Evolutionary conservation across 495 filamentous ascomycete genomes (phyloP), one percentile per base, ranked within the genome.

Genomic region (Chaetomidium leptoderma): DNA sequence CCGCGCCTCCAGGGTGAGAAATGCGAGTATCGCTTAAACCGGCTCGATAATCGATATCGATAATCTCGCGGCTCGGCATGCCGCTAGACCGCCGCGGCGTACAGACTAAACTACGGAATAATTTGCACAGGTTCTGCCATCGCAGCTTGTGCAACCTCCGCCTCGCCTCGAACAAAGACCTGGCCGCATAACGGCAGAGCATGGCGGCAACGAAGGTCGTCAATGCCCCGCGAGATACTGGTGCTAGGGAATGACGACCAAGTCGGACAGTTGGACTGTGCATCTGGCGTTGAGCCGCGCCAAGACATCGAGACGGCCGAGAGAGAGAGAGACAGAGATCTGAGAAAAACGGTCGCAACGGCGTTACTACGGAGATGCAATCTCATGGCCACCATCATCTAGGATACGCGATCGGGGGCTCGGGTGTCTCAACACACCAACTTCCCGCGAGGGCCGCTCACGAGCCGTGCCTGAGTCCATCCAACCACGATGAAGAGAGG

Each of bases 401-500:
- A 46, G 24, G 24, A 13, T 6, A 46, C 14, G 56, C 55, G 53
- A 63, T 63, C 61, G 53, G 51, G 46, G 40, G 26, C 10, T 14
- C 14, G 49, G 29, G 33, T 19, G n/a, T 54, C 40, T 50, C 30
- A 19, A 11, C 26, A 11, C 26, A 40, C 29, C 47, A 33, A 58
- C 40, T n/a, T 45, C 39, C 19, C 29, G 35, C 24, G 14, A n/a
- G 23, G 30, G 30, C 21, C 11, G 24, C 33, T 47, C 23, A 19
- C 46, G 35, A 17, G 36, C 47, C 47, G 47, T 36, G 30, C 24
- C 29, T 24, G 19, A 45, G 45, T 48, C 63, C 61, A 65, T 63
- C 71, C 72, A 75, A 75, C 70, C 55, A 37, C 55, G 53, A 56
- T 47, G 45, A 51, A 64, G 59, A 62, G 59, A 59, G 39, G 36